Evolutionary conservation across 75 land plant species (phyloP).

Genomic region (Cupressus sempervirens): DNA sequence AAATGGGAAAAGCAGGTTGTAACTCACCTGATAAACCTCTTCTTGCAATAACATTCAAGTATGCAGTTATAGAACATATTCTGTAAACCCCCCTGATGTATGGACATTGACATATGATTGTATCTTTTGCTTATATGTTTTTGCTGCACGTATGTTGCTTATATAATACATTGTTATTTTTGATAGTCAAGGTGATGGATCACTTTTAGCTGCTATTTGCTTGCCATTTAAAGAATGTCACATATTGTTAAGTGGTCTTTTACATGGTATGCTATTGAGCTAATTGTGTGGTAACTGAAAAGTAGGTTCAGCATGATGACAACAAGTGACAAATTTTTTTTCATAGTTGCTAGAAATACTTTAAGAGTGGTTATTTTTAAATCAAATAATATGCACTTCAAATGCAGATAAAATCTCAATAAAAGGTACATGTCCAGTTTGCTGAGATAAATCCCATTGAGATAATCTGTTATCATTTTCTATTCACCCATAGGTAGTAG

Average conservation of each 20-base stretch:
- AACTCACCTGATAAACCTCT: neutral
- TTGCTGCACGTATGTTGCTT: neutral
- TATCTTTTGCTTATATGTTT: neutral
- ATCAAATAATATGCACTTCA: neutral
- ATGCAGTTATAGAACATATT: neutral
- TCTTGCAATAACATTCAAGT: neutral
- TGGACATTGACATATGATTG: neutral
- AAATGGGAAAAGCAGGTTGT: constrained; percentile 65
- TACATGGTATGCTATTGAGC: neutral
- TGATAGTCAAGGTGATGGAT: neutral
- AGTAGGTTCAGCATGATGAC: neutral
- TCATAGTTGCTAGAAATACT: neutral
- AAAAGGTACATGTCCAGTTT: neutral
- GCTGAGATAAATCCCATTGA: neutral
- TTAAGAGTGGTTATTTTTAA: neutral
- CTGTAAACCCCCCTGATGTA: neutral
- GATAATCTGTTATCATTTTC: neutral
- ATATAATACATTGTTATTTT: constrained; percentile 3
- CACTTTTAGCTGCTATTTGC: neutral
- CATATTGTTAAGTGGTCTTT: neutral
- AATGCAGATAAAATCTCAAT: neutral
- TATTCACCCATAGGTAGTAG: neutral
- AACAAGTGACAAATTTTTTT: neutral
- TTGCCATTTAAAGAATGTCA: neutral
- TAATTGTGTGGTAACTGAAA: neutral